Percentiles rank a stretch among this genome's conserved stretches.
phyloP scores from a whole-genome alignment of 257 asterid species.

The Voacanga thouarsii region DNA sequence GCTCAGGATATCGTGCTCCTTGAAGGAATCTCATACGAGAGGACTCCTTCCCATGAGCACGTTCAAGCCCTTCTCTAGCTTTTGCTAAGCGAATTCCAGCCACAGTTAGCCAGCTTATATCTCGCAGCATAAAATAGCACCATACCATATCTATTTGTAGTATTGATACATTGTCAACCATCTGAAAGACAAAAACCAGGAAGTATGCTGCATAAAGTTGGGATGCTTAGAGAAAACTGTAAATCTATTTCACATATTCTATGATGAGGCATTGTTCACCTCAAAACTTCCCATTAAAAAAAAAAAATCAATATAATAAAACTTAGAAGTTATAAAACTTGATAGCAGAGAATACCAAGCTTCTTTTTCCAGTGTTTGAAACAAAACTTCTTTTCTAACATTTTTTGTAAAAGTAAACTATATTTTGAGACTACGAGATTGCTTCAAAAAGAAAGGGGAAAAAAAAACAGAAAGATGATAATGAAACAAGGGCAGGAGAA shows the following conservation, averaged over 20 bases:
- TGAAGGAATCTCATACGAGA: constrained; percentile 81
- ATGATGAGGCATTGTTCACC: neutral
- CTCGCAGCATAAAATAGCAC: constrained; percentile 95
- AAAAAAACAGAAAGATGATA: constrained; percentile 9
- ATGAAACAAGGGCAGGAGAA: neutral
- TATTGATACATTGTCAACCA: constrained; percentile 88
- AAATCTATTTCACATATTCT: neutral
- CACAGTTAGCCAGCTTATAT: constrained; percentile 83
- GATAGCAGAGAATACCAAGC: neutral
- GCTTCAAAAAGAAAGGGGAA: constrained; percentile 4
- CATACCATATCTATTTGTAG: constrained; percentile 97
- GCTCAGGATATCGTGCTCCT: constrained; percentile 80
- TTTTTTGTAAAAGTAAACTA: neutral
- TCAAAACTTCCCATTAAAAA: neutral
- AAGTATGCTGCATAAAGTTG: neutral
- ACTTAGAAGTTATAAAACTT: neutral
- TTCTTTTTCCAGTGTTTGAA: too few species aligned
- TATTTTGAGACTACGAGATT: neutral
- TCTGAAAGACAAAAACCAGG: constrained; percentile 39
- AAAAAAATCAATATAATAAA: neutral
- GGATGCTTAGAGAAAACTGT: neutral
- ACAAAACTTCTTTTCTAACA: neutral
- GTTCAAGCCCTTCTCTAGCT: constrained; percentile 90
- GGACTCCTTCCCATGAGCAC: constrained; percentile 89
- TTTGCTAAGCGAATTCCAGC: constrained; percentile 83